These are phyloP conservation scores for Raffaelea deltoideospora DNA, from an alignment of 2,329 filamentous ascomycete genomes.

Conservation along the genomic window DNA sequence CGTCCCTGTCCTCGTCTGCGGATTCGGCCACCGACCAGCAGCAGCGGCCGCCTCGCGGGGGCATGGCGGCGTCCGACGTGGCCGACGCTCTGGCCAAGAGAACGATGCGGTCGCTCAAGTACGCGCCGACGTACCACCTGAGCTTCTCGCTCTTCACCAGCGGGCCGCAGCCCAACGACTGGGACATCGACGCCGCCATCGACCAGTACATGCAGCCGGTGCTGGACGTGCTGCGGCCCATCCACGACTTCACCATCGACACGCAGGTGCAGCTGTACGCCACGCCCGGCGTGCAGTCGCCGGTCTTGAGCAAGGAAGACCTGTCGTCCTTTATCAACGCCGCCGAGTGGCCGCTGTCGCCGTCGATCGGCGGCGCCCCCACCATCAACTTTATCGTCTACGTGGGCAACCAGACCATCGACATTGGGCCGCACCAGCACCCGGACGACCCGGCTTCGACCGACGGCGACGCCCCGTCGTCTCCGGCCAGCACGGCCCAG, in stretches of 20 bases:
- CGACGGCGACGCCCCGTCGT: slow-evolving; percentile 17
- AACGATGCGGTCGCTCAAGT: slow-evolving; percentile 74
- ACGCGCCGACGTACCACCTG: slow-evolving; percentile 85
- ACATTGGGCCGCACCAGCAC: slow-evolving; percentile 12
- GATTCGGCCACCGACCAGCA: slow-evolving; percentile 1
- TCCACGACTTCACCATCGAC: slow-evolving; percentile 92
- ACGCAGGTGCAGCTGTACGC: slow-evolving; percentile 94
- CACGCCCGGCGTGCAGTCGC: slow-evolving; percentile 43
- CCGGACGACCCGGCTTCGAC: neutral
- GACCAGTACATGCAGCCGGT: slow-evolving; percentile 70
- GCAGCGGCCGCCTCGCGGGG: slow-evolving; percentile 24
- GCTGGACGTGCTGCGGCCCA: slow-evolving; percentile 60
- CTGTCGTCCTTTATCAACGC: slow-evolving; percentile 93
- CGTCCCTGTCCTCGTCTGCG: slow-evolving; percentile 25
- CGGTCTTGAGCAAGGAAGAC: slow-evolving; percentile 66
- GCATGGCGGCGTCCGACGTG: slow-evolving; percentile 28
- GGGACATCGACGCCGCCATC: slow-evolving; percentile 78
- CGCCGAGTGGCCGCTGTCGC: slow-evolving; percentile 91
- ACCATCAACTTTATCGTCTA: slow-evolving; percentile 96
- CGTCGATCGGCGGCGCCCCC: slow-evolving; percentile 81
- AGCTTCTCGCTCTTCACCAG: slow-evolving; percentile 92
- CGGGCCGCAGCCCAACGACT: slow-evolving; percentile 61
- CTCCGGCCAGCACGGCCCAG: slow-evolving; percentile 30
- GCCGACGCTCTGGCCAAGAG: slow-evolving; percentile 48
- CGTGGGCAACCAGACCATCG: slow-evolving; percentile 63